Percentiles rank a stretch among this genome's conserved stretches.
Conservation (phyloP, 352 stramenopile species). For the Globisporangium viniferum region DNA sequence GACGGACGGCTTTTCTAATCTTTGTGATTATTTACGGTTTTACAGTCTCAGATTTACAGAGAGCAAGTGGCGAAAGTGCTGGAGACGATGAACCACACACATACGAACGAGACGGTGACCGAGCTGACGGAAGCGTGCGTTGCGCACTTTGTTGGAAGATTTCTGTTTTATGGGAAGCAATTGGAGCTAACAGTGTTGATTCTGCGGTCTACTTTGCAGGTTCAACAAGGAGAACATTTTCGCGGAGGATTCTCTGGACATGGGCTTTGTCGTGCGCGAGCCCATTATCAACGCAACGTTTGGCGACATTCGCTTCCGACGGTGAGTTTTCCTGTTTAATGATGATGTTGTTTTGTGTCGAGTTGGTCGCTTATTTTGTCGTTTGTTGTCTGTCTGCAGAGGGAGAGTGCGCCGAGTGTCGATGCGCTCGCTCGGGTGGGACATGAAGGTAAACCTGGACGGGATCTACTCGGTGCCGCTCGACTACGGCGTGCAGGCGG, state of each 20-base stretch:
- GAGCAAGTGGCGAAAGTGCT: conserved; percentile 85
- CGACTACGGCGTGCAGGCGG: conserved; percentile 86
- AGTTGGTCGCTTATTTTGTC: neutral
- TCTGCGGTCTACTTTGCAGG: conserved; percentile 22
- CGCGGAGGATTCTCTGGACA: conserved; percentile 75
- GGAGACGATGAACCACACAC: conserved; percentile 80
- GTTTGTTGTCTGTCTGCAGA: conserved; percentile 23
- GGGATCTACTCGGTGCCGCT: conserved; percentile 85
- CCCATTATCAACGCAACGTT: conserved; percentile 90
- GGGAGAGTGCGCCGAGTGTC: conserved; percentile 80
- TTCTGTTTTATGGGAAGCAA: too few species aligned
- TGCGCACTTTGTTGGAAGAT: too few species aligned
- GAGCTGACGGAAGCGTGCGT: conserved; percentile 82
- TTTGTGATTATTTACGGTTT: conserved; percentile 13
- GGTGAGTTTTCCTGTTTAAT: conserved; percentile 26
- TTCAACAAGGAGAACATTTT: conserved; percentile 89
- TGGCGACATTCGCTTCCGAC: conserved; percentile 85
- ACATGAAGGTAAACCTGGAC: conserved; percentile 89
- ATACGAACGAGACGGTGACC: conserved; percentile 86
- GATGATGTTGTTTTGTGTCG: neutral
- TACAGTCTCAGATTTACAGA: conserved; percentile 80
- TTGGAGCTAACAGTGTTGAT: too few species aligned
- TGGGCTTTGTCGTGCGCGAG: conserved; percentile 85
- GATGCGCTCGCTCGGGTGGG: conserved; percentile 85
- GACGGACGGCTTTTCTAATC: neutral